Evolutionary conservation across 2,329 filamentous ascomycete species (phyloP).

Genomic region (Nannizzia gypsea): DNA sequence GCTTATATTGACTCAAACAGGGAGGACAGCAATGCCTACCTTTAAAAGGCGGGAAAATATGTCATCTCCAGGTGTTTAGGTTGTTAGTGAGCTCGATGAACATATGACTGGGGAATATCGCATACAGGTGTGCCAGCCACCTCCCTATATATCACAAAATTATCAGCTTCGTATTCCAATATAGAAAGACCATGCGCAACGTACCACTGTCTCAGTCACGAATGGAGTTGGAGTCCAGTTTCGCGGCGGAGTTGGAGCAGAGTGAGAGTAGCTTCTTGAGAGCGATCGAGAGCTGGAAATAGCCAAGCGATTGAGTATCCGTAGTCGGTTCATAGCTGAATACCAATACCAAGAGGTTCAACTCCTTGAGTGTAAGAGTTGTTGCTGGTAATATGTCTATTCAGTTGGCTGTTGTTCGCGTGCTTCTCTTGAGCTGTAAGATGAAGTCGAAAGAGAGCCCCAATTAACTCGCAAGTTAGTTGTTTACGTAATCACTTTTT

Average conservation of each 20-base stretch:
- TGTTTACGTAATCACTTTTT: too few species aligned
- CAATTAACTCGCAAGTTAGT: too few species aligned
- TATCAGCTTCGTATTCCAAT: not conserved
- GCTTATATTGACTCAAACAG: constrained; percentile 1
- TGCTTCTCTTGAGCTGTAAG: too few species aligned
- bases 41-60: constrained; percentile 72
- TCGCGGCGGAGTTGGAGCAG: constrained; percentile 23
- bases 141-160: constrained; percentile 41
- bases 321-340: constrained; percentile 13
- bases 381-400: not conserved
- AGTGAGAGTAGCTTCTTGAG: constrained; percentile 10
- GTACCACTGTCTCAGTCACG: constrained; percentile 45
- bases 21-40: constrained; percentile 32
- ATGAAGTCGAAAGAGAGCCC: too few species aligned
- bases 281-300: constrained; percentile 7
- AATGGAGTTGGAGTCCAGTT: constrained; percentile 43
- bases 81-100: constrained; percentile 17
- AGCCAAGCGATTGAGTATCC: constrained; percentile 10
- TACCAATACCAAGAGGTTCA: not conserved
- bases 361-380: not conserved
- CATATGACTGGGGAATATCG: constrained; percentile 15
- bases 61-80: constrained; percentile 46
- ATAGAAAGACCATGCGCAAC: constrained; percentile 22
- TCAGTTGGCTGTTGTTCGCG: not conserved
- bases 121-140: constrained; percentile 67